Evolutionary conservation across 345 rosid species (phyloP).

Genomic region (Linum lewisii): DNA sequence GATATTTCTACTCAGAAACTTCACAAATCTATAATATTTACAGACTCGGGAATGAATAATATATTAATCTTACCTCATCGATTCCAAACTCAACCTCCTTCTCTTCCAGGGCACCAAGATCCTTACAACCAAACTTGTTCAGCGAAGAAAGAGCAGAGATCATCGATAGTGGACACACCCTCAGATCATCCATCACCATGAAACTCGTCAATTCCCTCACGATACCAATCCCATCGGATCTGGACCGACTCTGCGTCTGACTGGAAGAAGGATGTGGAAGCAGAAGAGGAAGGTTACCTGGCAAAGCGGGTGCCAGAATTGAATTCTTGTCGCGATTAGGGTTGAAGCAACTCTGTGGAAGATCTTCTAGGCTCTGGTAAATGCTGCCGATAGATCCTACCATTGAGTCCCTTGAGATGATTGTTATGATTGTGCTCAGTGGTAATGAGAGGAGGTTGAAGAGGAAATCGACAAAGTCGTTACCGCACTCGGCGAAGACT

Average conservation of each 20-base stretch:
- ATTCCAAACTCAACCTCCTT: slow-evolving; percentile 13
- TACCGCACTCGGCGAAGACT: too few relatives aligned
- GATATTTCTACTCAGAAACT: too few relatives aligned
- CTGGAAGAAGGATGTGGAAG: not conserved
- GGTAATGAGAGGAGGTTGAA: too few relatives aligned
- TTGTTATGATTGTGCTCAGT: too few relatives aligned
- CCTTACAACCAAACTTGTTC: slow-evolving; percentile 5
- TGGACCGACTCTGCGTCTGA: not conserved
- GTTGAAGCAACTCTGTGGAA: not conserved
- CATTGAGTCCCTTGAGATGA: too few relatives aligned
- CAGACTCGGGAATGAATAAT: too few relatives aligned
- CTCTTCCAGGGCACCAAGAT: slow-evolving; percentile 10
- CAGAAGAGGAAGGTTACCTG: not conserved
- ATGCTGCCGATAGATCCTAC: not conserved
- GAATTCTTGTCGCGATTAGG: not conserved
- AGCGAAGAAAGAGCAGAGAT: slow-evolving; percentile 10
- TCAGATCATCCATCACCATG: slow-evolving; percentile 17
- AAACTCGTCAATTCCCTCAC: not conserved
- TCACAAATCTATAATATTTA: too few relatives aligned
- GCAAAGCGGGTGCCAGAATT: not conserved
- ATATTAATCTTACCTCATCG: too few relatives aligned
- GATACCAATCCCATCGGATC: not conserved
- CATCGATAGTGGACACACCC: slow-evolving; percentile 5
- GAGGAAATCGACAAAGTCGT: too few relatives aligned
- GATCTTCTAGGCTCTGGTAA: not conserved